phyloP scores from a whole-genome alignment of 306 rosid species.

The Vachellia pachyceras region DNA sequence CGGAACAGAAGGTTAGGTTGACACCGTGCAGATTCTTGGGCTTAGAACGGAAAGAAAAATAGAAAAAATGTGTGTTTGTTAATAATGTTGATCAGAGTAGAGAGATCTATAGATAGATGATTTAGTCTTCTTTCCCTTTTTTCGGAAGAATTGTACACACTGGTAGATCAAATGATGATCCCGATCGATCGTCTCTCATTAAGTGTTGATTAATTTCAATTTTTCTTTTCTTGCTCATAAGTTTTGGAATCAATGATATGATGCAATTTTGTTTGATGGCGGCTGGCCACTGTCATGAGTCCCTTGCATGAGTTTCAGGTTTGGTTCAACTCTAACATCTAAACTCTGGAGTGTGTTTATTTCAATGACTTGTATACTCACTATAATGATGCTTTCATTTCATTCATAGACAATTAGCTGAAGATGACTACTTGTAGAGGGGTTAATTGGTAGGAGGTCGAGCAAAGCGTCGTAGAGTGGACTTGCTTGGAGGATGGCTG shows the following conservation, averaged over 20 bases:
- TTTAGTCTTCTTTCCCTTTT: background rate
- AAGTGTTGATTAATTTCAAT: background rate
- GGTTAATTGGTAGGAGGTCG: too few relatives aligned
- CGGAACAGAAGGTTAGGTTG: slow-evolving; percentile 72
- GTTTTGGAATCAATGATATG: background rate
- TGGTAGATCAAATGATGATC: background rate
- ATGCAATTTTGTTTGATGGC: background rate
- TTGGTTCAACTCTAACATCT: too few relatives aligned
- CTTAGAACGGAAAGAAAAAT: slow-evolving; percentile 65
- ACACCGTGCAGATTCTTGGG: slow-evolving; percentile 76
- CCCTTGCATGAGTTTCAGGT: too few relatives aligned
- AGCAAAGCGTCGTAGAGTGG: too few relatives aligned
- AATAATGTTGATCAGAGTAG: background rate
- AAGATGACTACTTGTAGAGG: too few relatives aligned
- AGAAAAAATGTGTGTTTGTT: slow-evolving; percentile 35
- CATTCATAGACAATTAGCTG: too few relatives aligned
- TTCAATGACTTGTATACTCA: too few relatives aligned
- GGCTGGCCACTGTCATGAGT: too few relatives aligned
- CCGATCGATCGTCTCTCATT: too few relatives aligned
- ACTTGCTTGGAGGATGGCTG: too few relatives aligned
- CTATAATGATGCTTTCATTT: too few relatives aligned
- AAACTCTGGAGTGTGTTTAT: too few relatives aligned
- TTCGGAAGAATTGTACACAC: background rate
- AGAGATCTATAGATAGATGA: background rate
- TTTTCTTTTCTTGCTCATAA: background rate